phyloP scores from a whole-genome alignment of 495 filamentous ascomycete species.

The Immersiella caudata region DNA sequence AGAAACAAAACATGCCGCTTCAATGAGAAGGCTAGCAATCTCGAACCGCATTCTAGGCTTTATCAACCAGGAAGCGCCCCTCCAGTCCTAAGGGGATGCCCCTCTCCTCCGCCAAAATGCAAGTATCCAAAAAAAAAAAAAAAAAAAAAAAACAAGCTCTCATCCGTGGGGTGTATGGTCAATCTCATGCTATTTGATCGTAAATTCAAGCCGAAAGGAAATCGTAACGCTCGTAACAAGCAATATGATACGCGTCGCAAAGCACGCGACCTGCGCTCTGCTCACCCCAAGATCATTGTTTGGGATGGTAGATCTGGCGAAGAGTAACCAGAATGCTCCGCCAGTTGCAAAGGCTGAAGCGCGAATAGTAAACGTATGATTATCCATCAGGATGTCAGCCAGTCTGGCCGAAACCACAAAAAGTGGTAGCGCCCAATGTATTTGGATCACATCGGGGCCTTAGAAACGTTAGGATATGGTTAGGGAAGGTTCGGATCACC shows the following conservation, averaged over 20 bases:
- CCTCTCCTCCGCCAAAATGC: neutral
- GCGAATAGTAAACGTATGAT: conserved; percentile 7
- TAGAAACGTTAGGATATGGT: neutral
- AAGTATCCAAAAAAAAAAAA: neutral
- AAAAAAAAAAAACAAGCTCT: neutral
- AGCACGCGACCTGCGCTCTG: neutral
- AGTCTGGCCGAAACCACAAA: neutral
- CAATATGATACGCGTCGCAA: neutral
- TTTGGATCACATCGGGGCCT: neutral
- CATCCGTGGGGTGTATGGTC: neutral
- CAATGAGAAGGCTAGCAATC: neutral
- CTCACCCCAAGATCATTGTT: neutral
- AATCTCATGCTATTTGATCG: neutral
- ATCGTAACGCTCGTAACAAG: neutral
- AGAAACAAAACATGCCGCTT: neutral
- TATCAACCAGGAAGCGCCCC: neutral
- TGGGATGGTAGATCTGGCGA: neutral
- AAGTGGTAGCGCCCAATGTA: neutral
- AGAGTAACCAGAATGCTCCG: neutral
- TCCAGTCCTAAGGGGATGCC: too few species aligned
- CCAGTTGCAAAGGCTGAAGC: conserved; percentile 3
- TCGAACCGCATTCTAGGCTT: neutral
- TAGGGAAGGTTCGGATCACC: neutral
- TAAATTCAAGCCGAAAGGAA: neutral
- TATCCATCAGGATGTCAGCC: conserved; percentile 10